Base-by-base conservation (phyloP, 768 basidiomycete genomes). In the Peribolospora kevripleyi region DNA sequence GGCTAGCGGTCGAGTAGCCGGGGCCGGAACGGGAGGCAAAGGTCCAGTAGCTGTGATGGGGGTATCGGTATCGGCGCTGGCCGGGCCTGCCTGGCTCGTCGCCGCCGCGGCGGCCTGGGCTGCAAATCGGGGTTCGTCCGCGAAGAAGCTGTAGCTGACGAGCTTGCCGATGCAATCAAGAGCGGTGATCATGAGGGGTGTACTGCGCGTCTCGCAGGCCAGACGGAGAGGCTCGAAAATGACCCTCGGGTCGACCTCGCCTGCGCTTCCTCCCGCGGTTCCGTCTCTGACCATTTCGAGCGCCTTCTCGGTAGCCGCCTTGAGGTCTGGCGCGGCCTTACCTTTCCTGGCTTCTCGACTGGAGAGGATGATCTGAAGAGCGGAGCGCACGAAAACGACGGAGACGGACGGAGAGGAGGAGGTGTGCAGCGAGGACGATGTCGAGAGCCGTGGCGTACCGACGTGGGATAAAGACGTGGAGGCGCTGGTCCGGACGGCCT, bases 141-240 rank as follows among this genome's bases (percentile, higher is more conserved):
- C 76, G 64, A 97, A 95, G 75, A 97, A 97, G 37, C 86, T 88
- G 68, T 97, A 86, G 6, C 88, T 90, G 59, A 97, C 84, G 60
- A 98, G 77, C 68, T 98, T 98, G 54, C 87, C 85, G 57, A 95
- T 87, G 64, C 93, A 90, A 68, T 98, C 93, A 66, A 98, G 71
- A 62, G 90, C 91, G 13, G 88, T 84, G 65, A 93, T 85, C 81
- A 88, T 84, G 42, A 97, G 75, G 61, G 86, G 86, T 66, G 95
- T 88, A 59, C 75, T 83, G 52, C 80, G 76, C 4, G 90, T 95
- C 71, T 97, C 91, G 70, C 93, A 97, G 7, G 93, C 93, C 53
- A 97, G 72, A 51, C 85, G 78, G 54, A 98, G 74, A n/a, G 93
- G 90, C 63, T 93, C 86, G 63, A 98, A 86, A 52, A 97, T 83